Conservation (phyloP, 768 basidiomycete genomes). For the Saitozyma sp. region DNA sequence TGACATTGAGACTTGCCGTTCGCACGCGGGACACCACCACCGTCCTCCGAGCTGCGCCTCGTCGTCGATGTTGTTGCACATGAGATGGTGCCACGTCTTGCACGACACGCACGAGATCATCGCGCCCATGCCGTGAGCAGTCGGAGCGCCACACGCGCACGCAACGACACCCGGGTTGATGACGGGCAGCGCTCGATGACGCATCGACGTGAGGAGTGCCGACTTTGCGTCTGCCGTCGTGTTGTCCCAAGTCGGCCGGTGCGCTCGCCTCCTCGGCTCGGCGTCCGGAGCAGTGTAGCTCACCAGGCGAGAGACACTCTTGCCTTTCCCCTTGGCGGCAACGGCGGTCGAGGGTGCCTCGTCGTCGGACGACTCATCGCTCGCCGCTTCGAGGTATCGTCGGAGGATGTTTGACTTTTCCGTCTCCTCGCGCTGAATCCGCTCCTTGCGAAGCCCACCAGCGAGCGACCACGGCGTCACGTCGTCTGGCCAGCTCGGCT, state of each 20-base stretch:
- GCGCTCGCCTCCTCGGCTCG: conserved; percentile 1
- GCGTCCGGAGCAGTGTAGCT: conserved; percentile 6
- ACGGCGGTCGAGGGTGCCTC: conserved; percentile 18
- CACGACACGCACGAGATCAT: conserved; percentile 40
- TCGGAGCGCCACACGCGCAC: conserved; percentile 29
- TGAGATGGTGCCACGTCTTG: conserved; percentile 44
- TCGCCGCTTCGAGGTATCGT: conserved; percentile 37
- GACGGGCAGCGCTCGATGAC: conserved; percentile 25
- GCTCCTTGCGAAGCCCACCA: conserved; percentile 27
- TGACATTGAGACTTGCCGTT: conserved; percentile 13
- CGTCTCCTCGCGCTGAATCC: conserved; percentile 22
- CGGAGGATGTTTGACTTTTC: conserved; percentile 27
- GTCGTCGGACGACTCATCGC: conserved; percentile 38
- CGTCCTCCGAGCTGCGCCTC: conserved; percentile 23
- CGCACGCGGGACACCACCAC: conserved; percentile 41
- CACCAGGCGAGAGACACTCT: conserved; percentile 27
- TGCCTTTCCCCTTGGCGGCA: conserved; percentile 33
- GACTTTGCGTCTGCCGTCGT: conserved; percentile 30
- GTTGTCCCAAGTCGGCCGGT: conserved; percentile 1
- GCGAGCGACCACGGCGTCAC: conserved; percentile 39
- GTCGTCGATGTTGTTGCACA: conserved; percentile 37
- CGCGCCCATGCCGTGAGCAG: conserved; percentile 24
- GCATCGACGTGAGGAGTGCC: conserved; percentile 31
- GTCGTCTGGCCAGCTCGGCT: conserved; percentile 41
- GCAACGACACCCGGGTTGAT: conserved; percentile 28